Percentiles rank a stretch among this genome's conserved stretches.
phyloP scores from a whole-genome alignment of 192 early-diverging fungal species.

The Podila clonocystis region DNA sequence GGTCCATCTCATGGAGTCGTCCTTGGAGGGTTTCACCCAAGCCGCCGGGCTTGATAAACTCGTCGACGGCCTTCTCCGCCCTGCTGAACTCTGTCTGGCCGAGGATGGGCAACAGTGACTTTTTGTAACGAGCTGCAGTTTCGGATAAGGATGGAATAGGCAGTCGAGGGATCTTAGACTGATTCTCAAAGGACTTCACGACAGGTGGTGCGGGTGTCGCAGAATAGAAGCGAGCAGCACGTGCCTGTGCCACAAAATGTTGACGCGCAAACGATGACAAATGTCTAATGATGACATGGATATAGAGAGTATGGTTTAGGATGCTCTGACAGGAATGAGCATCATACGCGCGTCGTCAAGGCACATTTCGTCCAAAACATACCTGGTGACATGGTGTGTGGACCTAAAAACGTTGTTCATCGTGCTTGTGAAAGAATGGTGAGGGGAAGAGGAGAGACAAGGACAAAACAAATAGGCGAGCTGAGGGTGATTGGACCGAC shows the following conservation, averaged over 20 bases:
- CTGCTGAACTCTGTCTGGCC: slow-evolving; percentile 61
- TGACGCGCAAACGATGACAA: slow-evolving; percentile 17
- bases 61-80: slow-evolving; percentile 72
- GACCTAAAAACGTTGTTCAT: too few species aligned
- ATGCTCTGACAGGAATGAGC: too few species aligned
- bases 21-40: slow-evolving; percentile 80
- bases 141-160: slow-evolving; percentile 87
- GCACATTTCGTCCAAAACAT: too few species aligned
- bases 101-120: slow-evolving; percentile 74
- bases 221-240: slow-evolving; percentile 18
- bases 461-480: too few species aligned
- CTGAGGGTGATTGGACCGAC: too few species aligned
- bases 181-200: slow-evolving; percentile 71
- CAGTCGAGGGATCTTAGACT: slow-evolving; percentile 77
- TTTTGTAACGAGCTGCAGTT: slow-evolving; percentile 83
- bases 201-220: background rate
- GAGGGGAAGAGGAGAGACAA: too few species aligned
- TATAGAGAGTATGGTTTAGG: too few species aligned
- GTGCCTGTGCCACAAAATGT: slow-evolving; percentile 8
- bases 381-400: too few species aligned
- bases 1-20: slow-evolving; percentile 76
- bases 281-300: slow-evolving; percentile 10
- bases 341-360: too few species aligned
- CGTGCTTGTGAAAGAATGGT: too few species aligned
- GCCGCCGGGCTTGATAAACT: slow-evolving; percentile 74